Percentiles rank a stretch among this genome's conserved stretches.
Evolutionary conservation across 2,329 filamentous ascomycete genomes (phyloP).

Genomic region (Emmonsia crescens): DNA sequence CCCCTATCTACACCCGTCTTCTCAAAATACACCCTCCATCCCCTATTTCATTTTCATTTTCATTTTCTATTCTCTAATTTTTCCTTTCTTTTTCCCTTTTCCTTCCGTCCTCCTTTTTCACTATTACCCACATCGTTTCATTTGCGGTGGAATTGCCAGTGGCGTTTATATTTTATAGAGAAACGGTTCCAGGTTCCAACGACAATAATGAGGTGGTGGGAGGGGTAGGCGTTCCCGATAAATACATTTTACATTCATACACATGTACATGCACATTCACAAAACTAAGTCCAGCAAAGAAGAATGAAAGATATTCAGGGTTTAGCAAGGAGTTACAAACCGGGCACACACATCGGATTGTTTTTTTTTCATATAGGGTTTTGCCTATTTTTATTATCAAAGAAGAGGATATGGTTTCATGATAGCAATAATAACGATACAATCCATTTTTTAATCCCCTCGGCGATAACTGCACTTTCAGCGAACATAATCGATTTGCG

Average conservation of each 20-base stretch:
- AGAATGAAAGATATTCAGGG: not conserved
- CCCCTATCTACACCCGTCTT: too few relatives aligned
- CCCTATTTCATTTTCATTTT: not conserved
- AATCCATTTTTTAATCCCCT: not conserved
- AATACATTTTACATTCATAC: not conserved
- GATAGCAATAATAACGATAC: not conserved
- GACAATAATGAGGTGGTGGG: not conserved
- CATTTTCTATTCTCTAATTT: not conserved
- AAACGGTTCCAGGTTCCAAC: not conserved
- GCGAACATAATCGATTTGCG: not conserved
- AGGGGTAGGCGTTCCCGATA: not conserved
- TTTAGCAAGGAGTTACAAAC: not conserved
- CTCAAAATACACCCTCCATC: not conserved
- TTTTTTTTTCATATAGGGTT: not conserved
- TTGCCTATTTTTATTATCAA: not conserved
- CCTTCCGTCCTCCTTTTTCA: too few relatives aligned
- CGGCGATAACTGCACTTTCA: not conserved
- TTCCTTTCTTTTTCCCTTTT: too few relatives aligned
- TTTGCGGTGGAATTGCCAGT: not conserved
- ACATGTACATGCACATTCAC: not conserved
- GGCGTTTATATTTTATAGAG: not conserved
- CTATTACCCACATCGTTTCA: not conserved
- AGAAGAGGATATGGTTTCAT: too few relatives aligned
- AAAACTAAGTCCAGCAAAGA: not conserved
- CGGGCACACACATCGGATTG: not conserved